Conservation (phyloP, 192 early-diverging fungal genomes). For the Coemansia sp. region DNA sequence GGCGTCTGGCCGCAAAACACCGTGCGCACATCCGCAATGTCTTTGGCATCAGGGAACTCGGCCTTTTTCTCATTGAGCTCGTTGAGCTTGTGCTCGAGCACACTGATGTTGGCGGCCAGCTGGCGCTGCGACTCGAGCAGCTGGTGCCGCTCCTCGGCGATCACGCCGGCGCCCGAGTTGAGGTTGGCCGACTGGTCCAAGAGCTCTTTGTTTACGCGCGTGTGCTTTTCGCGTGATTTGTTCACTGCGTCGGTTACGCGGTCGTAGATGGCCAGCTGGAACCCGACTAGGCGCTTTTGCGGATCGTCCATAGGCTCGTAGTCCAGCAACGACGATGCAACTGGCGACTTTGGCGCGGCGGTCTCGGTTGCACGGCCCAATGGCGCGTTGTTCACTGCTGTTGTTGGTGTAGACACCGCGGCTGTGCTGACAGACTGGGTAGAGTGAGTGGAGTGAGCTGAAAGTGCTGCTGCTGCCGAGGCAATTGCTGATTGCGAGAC, state of each 20-base stretch:
- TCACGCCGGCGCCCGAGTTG: conserved; percentile 66
- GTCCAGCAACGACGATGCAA: conserved; percentile 39
- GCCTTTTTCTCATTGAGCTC: conserved; percentile 55
- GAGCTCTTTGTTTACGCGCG: conserved; percentile 65
- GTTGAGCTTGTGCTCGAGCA: conserved; percentile 62
- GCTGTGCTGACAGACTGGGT: neutral
- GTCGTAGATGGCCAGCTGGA: conserved; percentile 63
- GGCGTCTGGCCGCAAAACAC: conserved; percentile 43
- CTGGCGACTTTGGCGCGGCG: conserved; percentile 8
- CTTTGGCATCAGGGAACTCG: conserved; percentile 35
- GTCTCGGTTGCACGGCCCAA: neutral
- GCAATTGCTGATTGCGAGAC: conserved; percentile 11
- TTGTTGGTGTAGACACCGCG: conserved; percentile 2
- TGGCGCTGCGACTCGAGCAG: conserved; percentile 62
- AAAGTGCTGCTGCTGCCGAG: neutral
- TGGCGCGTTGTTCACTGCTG: neutral
- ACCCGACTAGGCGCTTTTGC: conserved; percentile 52
- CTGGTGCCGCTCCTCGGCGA: conserved; percentile 61
- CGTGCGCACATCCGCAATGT: conserved; percentile 17
- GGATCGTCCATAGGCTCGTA: conserved; percentile 48
- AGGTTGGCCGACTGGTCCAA: conserved; percentile 68
- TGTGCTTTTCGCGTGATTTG: conserved; percentile 60
- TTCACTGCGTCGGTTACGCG: conserved; percentile 59
- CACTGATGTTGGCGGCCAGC: conserved; percentile 63
- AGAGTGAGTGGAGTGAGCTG: too few relatives aligned